Percentiles rank a stretch among this genome's conserved stretches.
phyloP scores from a whole-genome alignment of 768 basidiomycete species.

The Lanmaoa rubissima region DNA sequence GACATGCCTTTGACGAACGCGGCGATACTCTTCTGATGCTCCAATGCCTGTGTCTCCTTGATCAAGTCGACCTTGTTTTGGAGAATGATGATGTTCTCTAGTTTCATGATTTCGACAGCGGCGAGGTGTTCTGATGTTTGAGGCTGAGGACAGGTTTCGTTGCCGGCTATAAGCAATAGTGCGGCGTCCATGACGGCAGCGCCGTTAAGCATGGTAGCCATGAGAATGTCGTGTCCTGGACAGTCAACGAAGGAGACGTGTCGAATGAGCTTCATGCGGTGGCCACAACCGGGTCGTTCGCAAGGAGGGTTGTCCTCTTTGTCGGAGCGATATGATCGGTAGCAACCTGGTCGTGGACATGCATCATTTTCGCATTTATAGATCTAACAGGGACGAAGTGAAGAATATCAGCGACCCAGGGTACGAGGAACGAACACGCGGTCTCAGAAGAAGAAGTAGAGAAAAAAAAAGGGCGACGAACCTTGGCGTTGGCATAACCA shows the following conservation, averaged over 20 bases:
- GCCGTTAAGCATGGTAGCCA: conserved; percentile 99
- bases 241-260: conserved; percentile 99
- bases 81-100: conserved; percentile 95
- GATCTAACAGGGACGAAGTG: conserved; percentile 54
- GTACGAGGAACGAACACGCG: neutral
- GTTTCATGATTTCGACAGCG: conserved; percentile 99
- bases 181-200: conserved; percentile 99
- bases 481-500: conserved; percentile 98
- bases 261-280: conserved; percentile 86
- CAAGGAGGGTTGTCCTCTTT: conserved; percentile 94
- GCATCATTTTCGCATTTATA: conserved; percentile 96
- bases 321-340: conserved; percentile 88
- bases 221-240: conserved; percentile 98
- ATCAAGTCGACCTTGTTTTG: conserved; percentile 99
- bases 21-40: conserved; percentile 94
- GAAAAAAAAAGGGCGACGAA: conserved; percentile 37
- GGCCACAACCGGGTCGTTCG: conserved; percentile 89
- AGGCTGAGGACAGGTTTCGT: conserved; percentile 98
- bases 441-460: neutral
- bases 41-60: conserved; percentile 89
- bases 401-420: neutral
- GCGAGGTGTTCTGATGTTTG: conserved; percentile 99
- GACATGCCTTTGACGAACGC: conserved; percentile 89
- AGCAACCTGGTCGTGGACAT: conserved; percentile 92
- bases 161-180: conserved; percentile 90